A percentile compares a stretch with the other conserved stretches of the same genome.
phyloP scores from a whole-genome alignment of 2,329 filamentous ascomycete genomes.

The Cryphonectria parasitica region DNA sequence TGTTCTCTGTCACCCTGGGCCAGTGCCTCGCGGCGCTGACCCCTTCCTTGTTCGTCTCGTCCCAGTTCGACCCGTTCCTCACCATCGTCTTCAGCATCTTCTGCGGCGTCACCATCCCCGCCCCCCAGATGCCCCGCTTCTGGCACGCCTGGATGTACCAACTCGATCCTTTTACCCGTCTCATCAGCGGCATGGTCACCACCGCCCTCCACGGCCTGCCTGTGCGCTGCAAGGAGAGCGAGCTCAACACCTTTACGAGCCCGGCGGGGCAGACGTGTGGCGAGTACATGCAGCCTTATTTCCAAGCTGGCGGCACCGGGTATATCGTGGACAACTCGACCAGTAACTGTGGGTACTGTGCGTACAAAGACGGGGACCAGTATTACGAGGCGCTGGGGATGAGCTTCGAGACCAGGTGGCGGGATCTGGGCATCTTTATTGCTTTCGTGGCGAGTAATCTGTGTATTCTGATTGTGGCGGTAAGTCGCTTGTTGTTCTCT shows the following conservation, averaged over 20 bases:
- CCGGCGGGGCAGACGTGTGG: slow-evolving; percentile 71
- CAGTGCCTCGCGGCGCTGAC: slow-evolving; percentile 79
- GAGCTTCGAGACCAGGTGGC: slow-evolving; percentile 72
- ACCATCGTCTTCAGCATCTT: slow-evolving; percentile 84
- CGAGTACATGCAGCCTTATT: slow-evolving; percentile 75
- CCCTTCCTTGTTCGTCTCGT: slow-evolving; percentile 76
- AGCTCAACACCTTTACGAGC: slow-evolving; percentile 71
- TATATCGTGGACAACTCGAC: slow-evolving; percentile 72
- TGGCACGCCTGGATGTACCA: slow-evolving; percentile 83
- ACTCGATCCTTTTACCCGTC: slow-evolving; percentile 80
- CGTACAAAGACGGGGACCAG: slow-evolving; percentile 78
- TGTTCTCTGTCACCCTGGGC: slow-evolving; percentile 81
- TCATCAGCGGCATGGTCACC: slow-evolving; percentile 79
- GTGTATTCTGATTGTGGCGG: slow-evolving; percentile 59
- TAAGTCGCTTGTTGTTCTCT: slow-evolving; percentile 41
- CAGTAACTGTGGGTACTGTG: slow-evolving; percentile 76
- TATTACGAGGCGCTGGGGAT: slow-evolving; percentile 74
- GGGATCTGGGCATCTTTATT: slow-evolving; percentile 78
- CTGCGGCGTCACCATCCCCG: slow-evolving; percentile 84
- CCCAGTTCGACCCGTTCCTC: slow-evolving; percentile 80
- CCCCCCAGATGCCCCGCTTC: slow-evolving; percentile 75
- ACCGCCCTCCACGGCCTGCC: slow-evolving; percentile 71
- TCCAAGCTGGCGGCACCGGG: slow-evolving; percentile 67
- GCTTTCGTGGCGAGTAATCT: slow-evolving; percentile 81
- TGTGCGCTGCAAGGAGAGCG: slow-evolving; percentile 63